Conservation (phyloP, 306 rosid genomes). For the Cicer yamashitae region DNA sequence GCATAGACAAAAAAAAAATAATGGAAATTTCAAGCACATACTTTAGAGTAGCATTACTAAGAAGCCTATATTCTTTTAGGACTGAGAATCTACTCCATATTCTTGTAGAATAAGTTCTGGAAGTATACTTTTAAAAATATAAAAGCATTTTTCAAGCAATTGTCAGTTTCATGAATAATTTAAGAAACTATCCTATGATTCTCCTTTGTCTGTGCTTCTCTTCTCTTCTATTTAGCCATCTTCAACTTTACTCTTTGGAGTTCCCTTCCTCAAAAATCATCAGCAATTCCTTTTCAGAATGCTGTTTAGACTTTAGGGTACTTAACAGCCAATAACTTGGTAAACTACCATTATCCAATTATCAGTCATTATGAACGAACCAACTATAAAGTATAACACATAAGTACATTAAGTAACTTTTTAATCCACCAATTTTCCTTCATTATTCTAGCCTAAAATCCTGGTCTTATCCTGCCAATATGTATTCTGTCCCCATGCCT, state of each 20-base stretch:
- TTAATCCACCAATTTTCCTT: constrained; percentile 27
- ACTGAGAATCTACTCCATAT: constrained; percentile 8
- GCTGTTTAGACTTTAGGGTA: constrained; percentile 36
- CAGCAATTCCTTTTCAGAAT: not conserved
- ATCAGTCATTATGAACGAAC: constrained; percentile 8
- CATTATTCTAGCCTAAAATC: constrained; percentile 29
- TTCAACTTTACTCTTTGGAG: not conserved
- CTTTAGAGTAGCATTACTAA: not conserved
- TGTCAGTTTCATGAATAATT: constrained; percentile 7
- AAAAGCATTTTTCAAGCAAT: not conserved
- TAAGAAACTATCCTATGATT: constrained; percentile 25
- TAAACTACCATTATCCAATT: constrained; percentile 4
- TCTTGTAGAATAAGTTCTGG: constrained; percentile 32
- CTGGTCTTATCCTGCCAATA: not conserved
- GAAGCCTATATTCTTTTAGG: constrained; percentile 3
- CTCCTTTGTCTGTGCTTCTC: not conserved
- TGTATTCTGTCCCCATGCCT: not conserved
- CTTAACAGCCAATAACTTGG: constrained; percentile 25
- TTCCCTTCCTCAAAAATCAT: constrained; percentile 28
- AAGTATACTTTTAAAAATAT: constrained; percentile 11
- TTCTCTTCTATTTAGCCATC: constrained; percentile 21
- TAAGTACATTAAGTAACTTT: constrained; percentile 20
- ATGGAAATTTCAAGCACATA: constrained; percentile 31
- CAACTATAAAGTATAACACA: not conserved
- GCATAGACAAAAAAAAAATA: not conserved